Percentiles rank a stretch among this genome's conserved stretches.
Evolutionary conservation across 768 basidiomycete species (phyloP).

Genomic region (Kwoniella mangroviensis): DNA sequence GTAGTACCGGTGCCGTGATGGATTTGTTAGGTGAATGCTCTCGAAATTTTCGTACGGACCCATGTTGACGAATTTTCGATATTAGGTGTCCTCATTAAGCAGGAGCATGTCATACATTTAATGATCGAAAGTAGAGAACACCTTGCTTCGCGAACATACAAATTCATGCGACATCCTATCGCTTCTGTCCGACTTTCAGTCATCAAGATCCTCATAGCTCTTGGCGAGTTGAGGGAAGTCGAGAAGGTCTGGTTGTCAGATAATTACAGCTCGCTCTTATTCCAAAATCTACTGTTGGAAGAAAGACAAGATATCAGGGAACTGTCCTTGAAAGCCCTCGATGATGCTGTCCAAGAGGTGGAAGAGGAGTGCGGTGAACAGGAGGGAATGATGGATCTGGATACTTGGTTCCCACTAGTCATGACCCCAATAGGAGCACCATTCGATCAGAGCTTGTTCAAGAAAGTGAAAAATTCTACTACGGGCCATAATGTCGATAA

Average conservation of each 20-base stretch:
- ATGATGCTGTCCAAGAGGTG: slow-evolving; percentile 67
- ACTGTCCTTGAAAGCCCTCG: slow-evolving; percentile 75
- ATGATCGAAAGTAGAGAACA: slow-evolving; percentile 59
- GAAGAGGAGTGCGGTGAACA: slow-evolving; percentile 57
- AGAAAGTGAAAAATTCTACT: slow-evolving; percentile 59
- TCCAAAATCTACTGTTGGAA: slow-evolving; percentile 92
- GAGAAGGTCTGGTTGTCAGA: slow-evolving; percentile 76
- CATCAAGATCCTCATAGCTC: slow-evolving; percentile 81
- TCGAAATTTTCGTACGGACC: too few species aligned
- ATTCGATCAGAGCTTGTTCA: slow-evolving; percentile 73
- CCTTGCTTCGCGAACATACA: slow-evolving; percentile 76
- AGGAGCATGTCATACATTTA: slow-evolving; percentile 74
- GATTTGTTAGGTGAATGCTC: slow-evolving; percentile 93
- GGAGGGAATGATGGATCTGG: slow-evolving; percentile 16
- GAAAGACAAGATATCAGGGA: slow-evolving; percentile 82
- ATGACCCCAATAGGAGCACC: slow-evolving; percentile 88
- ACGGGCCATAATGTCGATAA: slow-evolving; percentile 90
- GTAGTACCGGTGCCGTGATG: slow-evolving; percentile 96
- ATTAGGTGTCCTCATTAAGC: slow-evolving; percentile 83
- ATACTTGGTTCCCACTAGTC: slow-evolving; percentile 80
- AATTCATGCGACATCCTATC: slow-evolving; percentile 97
- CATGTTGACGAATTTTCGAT: too few species aligned
- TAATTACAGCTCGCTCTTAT: slow-evolving; percentile 78
- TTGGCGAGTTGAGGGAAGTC: slow-evolving; percentile 77
- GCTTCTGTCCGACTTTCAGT: slow-evolving; percentile 89